phyloP scores from a whole-genome alignment of 2,329 filamentous ascomycete species.

The Sarocladium kiliense region DNA sequence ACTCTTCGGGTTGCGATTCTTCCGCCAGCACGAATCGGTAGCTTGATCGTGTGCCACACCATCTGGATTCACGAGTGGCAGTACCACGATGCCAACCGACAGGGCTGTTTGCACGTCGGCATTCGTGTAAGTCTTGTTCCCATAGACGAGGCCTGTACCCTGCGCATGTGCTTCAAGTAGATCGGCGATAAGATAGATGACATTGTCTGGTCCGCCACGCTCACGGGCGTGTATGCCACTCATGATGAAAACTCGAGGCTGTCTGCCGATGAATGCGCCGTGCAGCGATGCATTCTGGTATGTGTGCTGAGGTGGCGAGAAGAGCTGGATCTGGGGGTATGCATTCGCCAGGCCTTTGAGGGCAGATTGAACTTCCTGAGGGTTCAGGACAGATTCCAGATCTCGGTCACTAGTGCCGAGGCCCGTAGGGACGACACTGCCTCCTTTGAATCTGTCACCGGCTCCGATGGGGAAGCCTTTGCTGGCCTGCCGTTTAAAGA shows the following conservation, averaged over 20 bases:
- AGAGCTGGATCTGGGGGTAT: slow-evolving; percentile 31
- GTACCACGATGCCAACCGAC: slow-evolving; percentile 46
- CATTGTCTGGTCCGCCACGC: slow-evolving; percentile 49
- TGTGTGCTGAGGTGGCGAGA: slow-evolving; percentile 38
- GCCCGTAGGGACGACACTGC: slow-evolving; percentile 26
- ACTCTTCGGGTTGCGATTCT: slow-evolving; percentile 45
- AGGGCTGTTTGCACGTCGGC: slow-evolving; percentile 47
- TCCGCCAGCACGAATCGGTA: slow-evolving; percentile 47
- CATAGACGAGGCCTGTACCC: slow-evolving; percentile 45
- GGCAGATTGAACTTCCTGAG: slow-evolving; percentile 38
- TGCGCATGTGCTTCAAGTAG: slow-evolving; percentile 47
- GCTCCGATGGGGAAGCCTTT: slow-evolving; percentile 29
- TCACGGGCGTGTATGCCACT: slow-evolving; percentile 53
- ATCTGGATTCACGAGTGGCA: slow-evolving; percentile 50
- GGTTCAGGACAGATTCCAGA: slow-evolving; percentile 39
- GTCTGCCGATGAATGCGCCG: slow-evolving; percentile 38
- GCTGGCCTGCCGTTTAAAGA: background rate
- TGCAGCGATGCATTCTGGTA: slow-evolving; percentile 34
- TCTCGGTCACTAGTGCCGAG: slow-evolving; percentile 27
- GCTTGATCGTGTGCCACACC: slow-evolving; percentile 47
- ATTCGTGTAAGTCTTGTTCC: slow-evolving; percentile 44
- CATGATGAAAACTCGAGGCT: slow-evolving; percentile 46
- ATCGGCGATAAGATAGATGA: slow-evolving; percentile 54
- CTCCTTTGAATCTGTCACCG: slow-evolving; percentile 36
- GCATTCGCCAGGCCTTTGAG: slow-evolving; percentile 34